Evolutionary conservation across 1,284 basidiomycete species (phyloP).

Genomic region (Rhodotorula sp.): DNA sequence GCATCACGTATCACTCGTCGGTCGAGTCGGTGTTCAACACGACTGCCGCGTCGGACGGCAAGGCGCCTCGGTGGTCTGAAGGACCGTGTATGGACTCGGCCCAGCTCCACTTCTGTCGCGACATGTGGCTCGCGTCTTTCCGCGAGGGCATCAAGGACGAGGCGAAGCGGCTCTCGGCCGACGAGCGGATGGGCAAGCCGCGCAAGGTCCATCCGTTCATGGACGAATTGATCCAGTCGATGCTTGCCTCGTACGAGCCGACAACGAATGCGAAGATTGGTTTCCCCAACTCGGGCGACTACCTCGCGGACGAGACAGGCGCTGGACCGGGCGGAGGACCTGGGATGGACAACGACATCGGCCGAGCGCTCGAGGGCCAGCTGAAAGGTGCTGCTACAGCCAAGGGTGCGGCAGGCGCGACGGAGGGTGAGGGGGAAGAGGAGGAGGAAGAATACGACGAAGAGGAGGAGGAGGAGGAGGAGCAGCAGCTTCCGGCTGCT

Average conservation of each 20-base stretch:
- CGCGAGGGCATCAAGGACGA: slow-evolving; percentile 60
- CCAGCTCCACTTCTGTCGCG: slow-evolving; percentile 93
- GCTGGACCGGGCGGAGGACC: slow-evolving; percentile 34
- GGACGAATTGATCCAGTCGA: slow-evolving; percentile 50
- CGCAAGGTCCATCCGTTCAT: slow-evolving; percentile 42
- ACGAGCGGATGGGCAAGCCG: slow-evolving; percentile 35
- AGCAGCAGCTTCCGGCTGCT: slow-evolving; percentile 36
- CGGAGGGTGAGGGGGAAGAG: slow-evolving; percentile 21
- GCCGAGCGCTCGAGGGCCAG: slow-evolving; percentile 9
- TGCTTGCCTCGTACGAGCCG: slow-evolving; percentile 40
- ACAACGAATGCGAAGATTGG: slow-evolving; percentile 24
- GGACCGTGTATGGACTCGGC: slow-evolving; percentile 86
- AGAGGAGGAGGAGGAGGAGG: slow-evolving; percentile 43
- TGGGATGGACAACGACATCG: slow-evolving; percentile 31
- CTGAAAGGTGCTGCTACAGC: neutral
- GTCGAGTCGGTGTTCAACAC: slow-evolving; percentile 58
- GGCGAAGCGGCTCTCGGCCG: slow-evolving; percentile 37
- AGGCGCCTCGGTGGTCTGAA: slow-evolving; percentile 57
- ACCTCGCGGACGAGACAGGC: slow-evolving; percentile 41
- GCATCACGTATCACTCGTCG: slow-evolving; percentile 77
- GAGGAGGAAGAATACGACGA: slow-evolving; percentile 42
- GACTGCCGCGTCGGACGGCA: slow-evolving; percentile 59
- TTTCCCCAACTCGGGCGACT: slow-evolving; percentile 42
- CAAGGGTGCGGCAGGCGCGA: slow-evolving; percentile 2
- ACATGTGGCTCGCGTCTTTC: slow-evolving; percentile 83